Evolutionary conservation across 352 stramenopile species (phyloP).

Genomic region (Pseudoperonospora humuli): DNA sequence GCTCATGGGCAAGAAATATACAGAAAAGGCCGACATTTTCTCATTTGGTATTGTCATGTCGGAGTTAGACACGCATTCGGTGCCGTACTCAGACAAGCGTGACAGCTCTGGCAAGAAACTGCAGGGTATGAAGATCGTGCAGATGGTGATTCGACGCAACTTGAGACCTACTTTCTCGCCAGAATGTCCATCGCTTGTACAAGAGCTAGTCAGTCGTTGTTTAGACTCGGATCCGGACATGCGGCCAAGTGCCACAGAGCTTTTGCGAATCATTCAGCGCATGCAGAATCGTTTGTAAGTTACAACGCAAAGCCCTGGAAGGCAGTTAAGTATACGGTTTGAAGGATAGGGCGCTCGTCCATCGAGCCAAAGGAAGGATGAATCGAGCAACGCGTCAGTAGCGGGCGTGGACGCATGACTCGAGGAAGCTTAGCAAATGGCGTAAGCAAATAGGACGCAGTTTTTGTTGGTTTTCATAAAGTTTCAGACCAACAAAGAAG

Average conservation of each 20-base stretch:
- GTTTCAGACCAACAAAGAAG: too few species aligned
- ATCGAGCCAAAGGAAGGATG: conserved; percentile 20
- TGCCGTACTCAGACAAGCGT: conserved; percentile 76
- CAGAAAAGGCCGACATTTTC: conserved; percentile 78
- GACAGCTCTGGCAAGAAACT: conserved; percentile 66
- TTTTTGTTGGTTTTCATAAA: too few species aligned
- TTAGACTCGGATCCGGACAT: conserved; percentile 59
- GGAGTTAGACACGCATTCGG: conserved; percentile 67
- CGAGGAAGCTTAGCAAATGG: too few species aligned
- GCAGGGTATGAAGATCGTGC: conserved; percentile 79
- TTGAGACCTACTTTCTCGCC: conserved; percentile 56
- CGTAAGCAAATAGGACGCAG: too few species aligned
- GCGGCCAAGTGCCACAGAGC: conserved; percentile 55
- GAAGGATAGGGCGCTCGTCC: conserved; percentile 9
- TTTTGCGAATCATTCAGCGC: conserved; percentile 58
- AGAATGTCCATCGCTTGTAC: conserved; percentile 45
- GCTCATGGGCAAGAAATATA: conserved; percentile 79
- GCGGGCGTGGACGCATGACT: not conserved
- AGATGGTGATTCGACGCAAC: conserved; percentile 69
- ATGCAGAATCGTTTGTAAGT: conserved; percentile 52
- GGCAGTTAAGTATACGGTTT: conserved; percentile 7
- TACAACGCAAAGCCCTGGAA: conserved; percentile 6
- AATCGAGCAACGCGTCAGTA: conserved; percentile 15
- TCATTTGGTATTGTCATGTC: conserved; percentile 79
- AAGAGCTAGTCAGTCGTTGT: conserved; percentile 54